Percentiles rank a stretch among this genome's conserved stretches.
phyloP scores from a whole-genome alignment of 169 alveolate genomes.

The Cryptosporidium viatorum region DNA sequence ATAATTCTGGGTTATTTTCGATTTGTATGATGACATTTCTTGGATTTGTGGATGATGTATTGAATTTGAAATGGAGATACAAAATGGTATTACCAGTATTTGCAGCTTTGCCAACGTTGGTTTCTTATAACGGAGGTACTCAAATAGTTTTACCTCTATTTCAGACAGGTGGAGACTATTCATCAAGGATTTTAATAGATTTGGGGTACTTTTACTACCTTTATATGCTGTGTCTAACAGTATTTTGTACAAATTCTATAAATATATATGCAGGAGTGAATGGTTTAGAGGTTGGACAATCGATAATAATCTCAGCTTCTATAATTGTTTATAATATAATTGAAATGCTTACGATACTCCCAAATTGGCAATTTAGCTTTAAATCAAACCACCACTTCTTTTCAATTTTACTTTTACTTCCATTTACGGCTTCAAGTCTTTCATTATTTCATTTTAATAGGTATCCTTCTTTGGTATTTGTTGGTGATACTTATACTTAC shows the following conservation, averaged over 20 bases:
- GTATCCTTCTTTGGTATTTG: slow-evolving; percentile 93
- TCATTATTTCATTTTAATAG: slow-evolving; percentile 88
- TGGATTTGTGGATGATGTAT: slow-evolving; percentile 93
- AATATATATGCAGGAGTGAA: slow-evolving; percentile 95
- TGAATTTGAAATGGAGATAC: slow-evolving; percentile 92
- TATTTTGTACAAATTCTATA: slow-evolving; percentile 92
- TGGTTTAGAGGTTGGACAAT: slow-evolving; percentile 94
- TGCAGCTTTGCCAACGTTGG: slow-evolving; percentile 90
- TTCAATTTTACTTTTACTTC: slow-evolving; percentile 85
- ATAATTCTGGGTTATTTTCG: slow-evolving; percentile 89
- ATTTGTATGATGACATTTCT: slow-evolving; percentile 89
- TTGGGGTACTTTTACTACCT: slow-evolving; percentile 88
- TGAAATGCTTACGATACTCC: slow-evolving; percentile 81
- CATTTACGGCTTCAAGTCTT: slow-evolving; percentile 87
- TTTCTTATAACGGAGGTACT: slow-evolving; percentile 91
- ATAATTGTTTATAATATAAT: slow-evolving; percentile 88
- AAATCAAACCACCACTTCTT: slow-evolving; percentile 84
- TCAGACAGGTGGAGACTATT: slow-evolving; percentile 76
- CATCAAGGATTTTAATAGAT: slow-evolving; percentile 81
- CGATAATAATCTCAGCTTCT: slow-evolving; percentile 88
- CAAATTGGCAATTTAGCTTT: slow-evolving; percentile 32
- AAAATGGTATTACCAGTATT: slow-evolving; percentile 90
- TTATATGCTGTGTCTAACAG: slow-evolving; percentile 87
- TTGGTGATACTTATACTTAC: slow-evolving; percentile 94
- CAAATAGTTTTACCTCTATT: slow-evolving; percentile 85